Base-by-base conservation (phyloP, 345 rosid genomes). In the Excoecaria agallocha region DNA sequence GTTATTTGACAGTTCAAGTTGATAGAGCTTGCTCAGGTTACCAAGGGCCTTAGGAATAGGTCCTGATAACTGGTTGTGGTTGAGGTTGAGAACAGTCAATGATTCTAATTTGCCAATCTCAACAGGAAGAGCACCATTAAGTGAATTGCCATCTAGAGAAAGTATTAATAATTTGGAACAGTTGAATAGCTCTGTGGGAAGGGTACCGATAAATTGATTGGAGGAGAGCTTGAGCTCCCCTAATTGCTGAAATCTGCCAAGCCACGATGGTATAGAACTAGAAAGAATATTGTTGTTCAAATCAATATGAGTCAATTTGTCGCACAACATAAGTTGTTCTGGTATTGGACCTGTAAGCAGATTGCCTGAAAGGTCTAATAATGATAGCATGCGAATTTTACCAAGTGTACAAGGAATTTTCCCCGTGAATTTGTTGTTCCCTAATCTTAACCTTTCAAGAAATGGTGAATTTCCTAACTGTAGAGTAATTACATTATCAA, bases 141-240 rank as follows among this genome's bases (percentile, higher is more conserved):
- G 87, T 0, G 55, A 79, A 51, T 95, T 95, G 0, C 81, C 84
- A 58, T 88, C 93, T 45, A 93, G 90, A 81, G 92, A 80, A 52
- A 95, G 86, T 82, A 86, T 86, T 56, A 95, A 67, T 76, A 95
- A 78, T 68, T 85, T 90, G 68, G 94, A 82, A 66, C 94, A 90
- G 76, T 88, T 85, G 77, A 86, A 93, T 20, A 95, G 74, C 85
- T 89, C 80, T 3, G 62, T 71, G 60, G 99, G 96, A 74, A 95
- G 76, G 73, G 88, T 67, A 9, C 98, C 97, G 2, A 25, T 16
- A 68, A 93, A 88, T 43, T 77, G 87, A 83, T 93, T 95, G 63
- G 82, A 85, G 55, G 94, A 90, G 70, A 95, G 90, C 89, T 88
- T 89, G 50, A 95, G 88, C 81, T 93, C 97, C 5, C 98, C 97